A percentile compares a stretch with the other conserved stretches of the same genome.
phyloP scores from a whole-genome alignment of 495 filamentous ascomycete genomes.

The Penicillium roqueforti region DNA sequence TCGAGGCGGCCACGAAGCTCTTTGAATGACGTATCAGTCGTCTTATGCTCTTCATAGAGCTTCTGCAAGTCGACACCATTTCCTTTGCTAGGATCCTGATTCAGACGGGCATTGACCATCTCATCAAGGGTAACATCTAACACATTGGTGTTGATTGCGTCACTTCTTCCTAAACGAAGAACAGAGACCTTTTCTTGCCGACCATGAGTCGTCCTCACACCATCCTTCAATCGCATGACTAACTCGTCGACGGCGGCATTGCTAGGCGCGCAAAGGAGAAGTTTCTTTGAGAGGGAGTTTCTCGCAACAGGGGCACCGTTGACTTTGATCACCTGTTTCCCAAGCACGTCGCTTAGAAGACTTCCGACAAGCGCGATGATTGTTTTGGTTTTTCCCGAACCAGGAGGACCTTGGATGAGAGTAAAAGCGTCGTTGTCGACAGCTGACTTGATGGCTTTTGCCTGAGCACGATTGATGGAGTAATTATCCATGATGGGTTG shows the following conservation, averaged over 20 bases:
- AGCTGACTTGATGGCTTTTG: conserved; percentile 87
- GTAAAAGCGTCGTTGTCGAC: conserved; percentile 95
- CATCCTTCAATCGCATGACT: conserved; percentile 86
- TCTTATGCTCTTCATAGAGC: conserved; percentile 76
- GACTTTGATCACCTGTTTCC: conserved; percentile 28
- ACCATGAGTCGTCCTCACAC: conserved; percentile 75
- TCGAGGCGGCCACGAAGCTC: conserved; percentile 65
- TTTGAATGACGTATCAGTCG: conserved; percentile 65
- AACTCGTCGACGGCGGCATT: conserved; percentile 97
- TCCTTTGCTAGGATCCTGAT: conserved; percentile 30
- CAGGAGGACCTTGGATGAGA: conserved; percentile 91
- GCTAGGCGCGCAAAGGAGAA: conserved; percentile 92
- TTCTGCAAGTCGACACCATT: conserved; percentile 59
- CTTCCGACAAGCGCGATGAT: conserved; percentile 95
- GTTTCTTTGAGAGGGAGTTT: conserved; percentile 63
- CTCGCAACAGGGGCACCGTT: conserved; percentile 16
- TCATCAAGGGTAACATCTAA: conserved; percentile 92
- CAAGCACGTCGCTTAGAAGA: conserved; percentile 62
- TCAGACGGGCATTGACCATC: conserved; percentile 72
- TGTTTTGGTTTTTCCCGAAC: conserved; percentile 97
- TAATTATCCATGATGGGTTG: conserved; percentile 67
- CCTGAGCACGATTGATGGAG: conserved; percentile 80
- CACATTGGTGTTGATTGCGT: conserved; percentile 88
- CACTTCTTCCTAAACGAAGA: conserved; percentile 84
- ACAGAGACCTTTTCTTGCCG: conserved; percentile 69